Evolutionary conservation across 2,329 filamentous ascomycete species (phyloP).

Genomic region (Penicillium sp.): DNA sequence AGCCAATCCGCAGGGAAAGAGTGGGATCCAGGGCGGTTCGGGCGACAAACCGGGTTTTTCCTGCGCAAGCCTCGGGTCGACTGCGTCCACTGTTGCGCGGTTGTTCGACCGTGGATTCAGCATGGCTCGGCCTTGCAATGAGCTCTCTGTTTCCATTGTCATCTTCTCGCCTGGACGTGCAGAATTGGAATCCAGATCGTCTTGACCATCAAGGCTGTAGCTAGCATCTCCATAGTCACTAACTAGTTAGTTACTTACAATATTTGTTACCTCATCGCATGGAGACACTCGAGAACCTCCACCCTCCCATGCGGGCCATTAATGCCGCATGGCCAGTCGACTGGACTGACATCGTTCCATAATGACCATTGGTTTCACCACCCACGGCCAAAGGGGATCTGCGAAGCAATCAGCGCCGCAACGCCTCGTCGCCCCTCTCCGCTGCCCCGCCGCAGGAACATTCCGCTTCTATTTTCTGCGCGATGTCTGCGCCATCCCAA

Average conservation of each 20-base stretch:
- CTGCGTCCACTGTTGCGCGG: background rate
- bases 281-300: no score
- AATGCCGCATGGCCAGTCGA: no score
- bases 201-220: no score
- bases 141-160: background rate
- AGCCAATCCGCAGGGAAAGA: no score
- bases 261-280: no score
- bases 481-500: conserved; percentile 4
- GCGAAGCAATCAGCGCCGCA: conserved; percentile 12
- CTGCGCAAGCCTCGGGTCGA: conserved; percentile 4
- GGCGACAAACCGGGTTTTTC: conserved; percentile 7
- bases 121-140: background rate
- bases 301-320: no score
- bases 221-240: no score
- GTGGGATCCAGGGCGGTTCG: conserved; percentile 1
- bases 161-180: no score
- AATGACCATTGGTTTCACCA: no score
- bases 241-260: no score
- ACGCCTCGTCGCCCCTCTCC: conserved; percentile 10
- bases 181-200: no score
- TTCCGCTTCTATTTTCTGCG: conserved; percentile 22
- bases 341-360: no score
- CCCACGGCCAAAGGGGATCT: conserved; percentile 1
- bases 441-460: conserved; percentile 20
- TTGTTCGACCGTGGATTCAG: background rate